Evolutionary conservation across 208 protist species (phyloP).

Genomic region (Leptomonas seymouri): DNA sequence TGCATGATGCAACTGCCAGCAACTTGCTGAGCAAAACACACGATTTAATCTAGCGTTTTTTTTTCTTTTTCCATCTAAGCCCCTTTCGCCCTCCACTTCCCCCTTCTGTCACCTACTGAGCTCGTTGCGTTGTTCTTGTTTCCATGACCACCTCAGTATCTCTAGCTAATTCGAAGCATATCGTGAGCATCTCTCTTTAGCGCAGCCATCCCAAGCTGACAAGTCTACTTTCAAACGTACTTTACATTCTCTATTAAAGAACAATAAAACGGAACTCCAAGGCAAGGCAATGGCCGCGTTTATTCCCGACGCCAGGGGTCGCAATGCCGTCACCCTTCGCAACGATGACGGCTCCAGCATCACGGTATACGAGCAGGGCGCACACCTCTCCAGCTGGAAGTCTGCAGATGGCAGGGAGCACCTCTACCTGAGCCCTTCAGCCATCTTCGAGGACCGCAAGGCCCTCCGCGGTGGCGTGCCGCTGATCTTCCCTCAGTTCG

Average conservation of each 20-base stretch:
- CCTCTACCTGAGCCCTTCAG: constrained; percentile 82
- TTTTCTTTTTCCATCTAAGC: no score
- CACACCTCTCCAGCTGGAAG: constrained; percentile 86
- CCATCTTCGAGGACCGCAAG: constrained; percentile 68
- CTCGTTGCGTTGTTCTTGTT: constrained; percentile 6
- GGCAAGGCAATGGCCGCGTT: constrained; percentile 37
- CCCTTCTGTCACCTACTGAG: no score
- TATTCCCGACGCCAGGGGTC: constrained; percentile 36
- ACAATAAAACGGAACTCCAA: constrained; percentile 13
- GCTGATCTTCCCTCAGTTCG: constrained; percentile 91
- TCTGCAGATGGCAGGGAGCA: constrained; percentile 56
- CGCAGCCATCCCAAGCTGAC: no score
- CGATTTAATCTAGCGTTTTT: no score
- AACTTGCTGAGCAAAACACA: no score
- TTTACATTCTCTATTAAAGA: constrained; percentile 10
- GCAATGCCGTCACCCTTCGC: constrained; percentile 38
- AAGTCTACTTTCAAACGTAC: not conserved
- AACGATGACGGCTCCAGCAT: constrained; percentile 75
- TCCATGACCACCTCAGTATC: not conserved
- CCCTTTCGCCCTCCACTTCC: constrained; percentile 13
- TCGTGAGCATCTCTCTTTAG: not conserved
- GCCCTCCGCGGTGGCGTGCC: constrained; percentile 90
- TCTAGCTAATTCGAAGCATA: not conserved
- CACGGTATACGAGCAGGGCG: constrained; percentile 85
- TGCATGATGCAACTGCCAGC: no score